phyloP scores from a whole-genome alignment of 108 stramenopile species.

The Aurantiochytrium sp. region DNA sequence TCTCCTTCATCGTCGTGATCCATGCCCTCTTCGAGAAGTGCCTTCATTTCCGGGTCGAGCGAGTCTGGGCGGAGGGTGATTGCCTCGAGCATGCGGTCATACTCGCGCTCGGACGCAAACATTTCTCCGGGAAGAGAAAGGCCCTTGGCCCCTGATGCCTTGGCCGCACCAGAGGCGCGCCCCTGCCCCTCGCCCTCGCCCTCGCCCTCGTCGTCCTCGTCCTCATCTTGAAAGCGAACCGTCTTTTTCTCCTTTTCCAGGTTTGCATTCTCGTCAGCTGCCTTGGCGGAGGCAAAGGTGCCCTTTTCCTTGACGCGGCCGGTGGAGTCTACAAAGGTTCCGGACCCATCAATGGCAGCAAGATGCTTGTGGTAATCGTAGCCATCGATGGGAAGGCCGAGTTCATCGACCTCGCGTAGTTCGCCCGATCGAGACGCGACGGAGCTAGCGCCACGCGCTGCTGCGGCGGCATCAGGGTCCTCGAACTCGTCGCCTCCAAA shows the following conservation, averaged over 20 bases:
- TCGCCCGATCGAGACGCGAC: background rate
- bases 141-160: background rate
- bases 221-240: background rate
- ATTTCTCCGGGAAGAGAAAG: background rate
- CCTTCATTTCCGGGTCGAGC: background rate
- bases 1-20: background rate
- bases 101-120: constrained; percentile 1
- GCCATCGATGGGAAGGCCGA: constrained; percentile 34
- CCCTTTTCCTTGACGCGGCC: background rate
- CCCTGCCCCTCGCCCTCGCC: too few relatives aligned
- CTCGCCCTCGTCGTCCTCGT: background rate
- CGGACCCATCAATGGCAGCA: background rate
- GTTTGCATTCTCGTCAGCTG: too few relatives aligned
- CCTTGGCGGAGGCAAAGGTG: too few relatives aligned
- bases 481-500: background rate
- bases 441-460: background rate
- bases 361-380: constrained; percentile 35
- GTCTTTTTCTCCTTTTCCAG: too few relatives aligned
- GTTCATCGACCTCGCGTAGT: constrained; percentile 19
- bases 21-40: background rate
- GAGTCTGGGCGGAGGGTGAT: background rate
- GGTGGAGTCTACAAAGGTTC: background rate
- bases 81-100: constrained; percentile 9
- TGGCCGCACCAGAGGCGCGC: background rate
- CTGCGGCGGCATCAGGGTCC: background rate